Evolutionary conservation across 2,329 filamentous ascomycete species (phyloP), one percentile per base, ranked within the genome.

Genomic region (Fusarium poae): DNA sequence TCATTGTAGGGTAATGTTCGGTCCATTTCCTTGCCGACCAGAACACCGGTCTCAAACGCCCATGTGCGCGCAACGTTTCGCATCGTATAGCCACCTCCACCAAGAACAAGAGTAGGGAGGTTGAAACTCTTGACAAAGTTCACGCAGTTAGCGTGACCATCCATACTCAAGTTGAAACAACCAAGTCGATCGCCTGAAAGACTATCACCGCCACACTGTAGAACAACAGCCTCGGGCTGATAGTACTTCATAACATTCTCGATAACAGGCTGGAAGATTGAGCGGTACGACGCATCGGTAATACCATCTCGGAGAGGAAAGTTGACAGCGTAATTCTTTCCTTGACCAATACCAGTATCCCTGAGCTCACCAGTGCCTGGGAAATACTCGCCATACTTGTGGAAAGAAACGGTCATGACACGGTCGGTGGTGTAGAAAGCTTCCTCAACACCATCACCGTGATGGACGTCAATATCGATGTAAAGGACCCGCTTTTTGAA

Each of bases 381-480:
- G 80, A 97, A 97, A 81, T 97, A 97, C 81, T 93, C 93, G 77
- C 96, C 95, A 79, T 97, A 98, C 78, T 98, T 97, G 84, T 99
- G 94, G 80, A 96, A 97, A 1, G 92, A 97, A 20, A 96, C 89
- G 0, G 94, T 97, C 86, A 97, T 94, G 71, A 97, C 94, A 69
- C 94, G 91, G 74, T 97, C 93, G 44, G 93, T 96, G 15, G 93
- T 95, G 79, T 95, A 96, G 77, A 97, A 97, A 4, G 94, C 94
- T 78, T 97, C 92, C 77, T 97, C 94, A 20, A 97, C 94, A 67
- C 94, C 94, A 76, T 97, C 94, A 56, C 94, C 94, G 74, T 97
- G 94, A 79, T 97, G 94, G 18, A 97, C 94, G 76, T 97, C 94
- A 66, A 97, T 97, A 75, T 97, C 94, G 79, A 99, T 93, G 82